A percentile compares a stretch with the other conserved stretches of the same genome.
These are phyloP conservation scores for Ceratobasidium sp. DNA, from an alignment of 1,284 basidiomycete species.

Conservation along the genomic window DNA sequence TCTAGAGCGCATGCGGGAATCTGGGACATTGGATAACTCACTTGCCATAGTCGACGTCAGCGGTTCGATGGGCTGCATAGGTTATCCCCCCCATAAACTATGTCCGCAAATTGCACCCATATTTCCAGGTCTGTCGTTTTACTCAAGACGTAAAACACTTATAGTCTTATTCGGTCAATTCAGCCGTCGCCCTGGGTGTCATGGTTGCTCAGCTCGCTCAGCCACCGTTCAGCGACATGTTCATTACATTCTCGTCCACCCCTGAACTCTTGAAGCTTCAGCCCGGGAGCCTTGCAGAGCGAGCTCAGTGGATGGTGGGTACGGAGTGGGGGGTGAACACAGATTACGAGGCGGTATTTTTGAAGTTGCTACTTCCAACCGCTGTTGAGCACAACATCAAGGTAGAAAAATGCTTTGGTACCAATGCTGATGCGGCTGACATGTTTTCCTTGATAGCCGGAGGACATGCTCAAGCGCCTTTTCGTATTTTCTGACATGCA, in stretches of 20 bases:
- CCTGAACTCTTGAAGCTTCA: constrained; percentile 61
- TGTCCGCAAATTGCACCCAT: constrained; percentile 55
- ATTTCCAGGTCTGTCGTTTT: constrained; percentile 51
- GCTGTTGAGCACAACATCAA: constrained; percentile 62
- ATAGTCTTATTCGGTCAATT: background rate
- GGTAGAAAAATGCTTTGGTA: background rate
- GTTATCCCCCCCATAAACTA: background rate
- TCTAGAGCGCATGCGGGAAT: constrained; percentile 59
- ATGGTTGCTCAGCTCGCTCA: constrained; percentile 65
- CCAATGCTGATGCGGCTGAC: background rate
- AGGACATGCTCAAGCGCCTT: constrained; percentile 71
- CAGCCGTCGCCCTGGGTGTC: constrained; percentile 67
- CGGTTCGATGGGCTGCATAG: constrained; percentile 65
- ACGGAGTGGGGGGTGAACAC: constrained; percentile 66
- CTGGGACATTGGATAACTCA: constrained; percentile 63
- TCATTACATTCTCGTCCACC: constrained; percentile 68
- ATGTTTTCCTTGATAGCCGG: constrained; percentile 48
- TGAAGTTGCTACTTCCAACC: constrained; percentile 63
- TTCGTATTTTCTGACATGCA: constrained; percentile 83
- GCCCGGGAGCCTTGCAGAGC: constrained; percentile 49
- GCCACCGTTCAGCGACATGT: constrained; percentile 67
- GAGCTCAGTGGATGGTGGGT: constrained; percentile 52
- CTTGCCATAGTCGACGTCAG: constrained; percentile 76
- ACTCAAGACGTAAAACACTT: constrained; percentile 41
- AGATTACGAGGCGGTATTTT: constrained; percentile 65